phyloP scores from a whole-genome alignment of 176 grass and related monocot species.

The Carex kokanica region DNA sequence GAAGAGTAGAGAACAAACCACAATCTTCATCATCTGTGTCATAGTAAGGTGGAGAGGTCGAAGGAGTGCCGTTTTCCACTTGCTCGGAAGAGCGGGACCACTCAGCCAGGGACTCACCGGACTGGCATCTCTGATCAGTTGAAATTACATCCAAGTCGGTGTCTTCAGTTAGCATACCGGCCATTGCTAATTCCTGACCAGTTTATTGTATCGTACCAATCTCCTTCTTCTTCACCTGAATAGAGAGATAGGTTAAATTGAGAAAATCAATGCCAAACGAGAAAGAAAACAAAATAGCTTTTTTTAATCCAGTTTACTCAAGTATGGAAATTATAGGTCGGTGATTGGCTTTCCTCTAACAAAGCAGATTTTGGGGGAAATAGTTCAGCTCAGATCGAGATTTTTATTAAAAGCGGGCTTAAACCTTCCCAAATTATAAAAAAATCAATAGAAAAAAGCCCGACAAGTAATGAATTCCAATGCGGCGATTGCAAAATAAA shows the following conservation, averaged over 20 bases:
- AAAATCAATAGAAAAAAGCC: background rate
- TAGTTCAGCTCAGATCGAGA: background rate
- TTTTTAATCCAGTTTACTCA: background rate
- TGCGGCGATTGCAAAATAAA: background rate
- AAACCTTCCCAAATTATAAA: conserved; percentile 3
- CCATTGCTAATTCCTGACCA: conserved; percentile 32
- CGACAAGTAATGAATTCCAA: conserved; percentile 1
- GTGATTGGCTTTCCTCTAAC: background rate
- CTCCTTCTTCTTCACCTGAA: conserved; percentile 27
- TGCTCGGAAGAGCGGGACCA: conserved; percentile 75
- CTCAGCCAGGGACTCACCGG: conserved; percentile 62
- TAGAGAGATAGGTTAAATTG: conserved; percentile 14
- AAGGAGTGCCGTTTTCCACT: conserved; percentile 82
- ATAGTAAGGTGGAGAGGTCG: conserved; percentile 77
- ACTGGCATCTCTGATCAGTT: conserved; percentile 64
- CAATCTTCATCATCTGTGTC: conserved; percentile 83
- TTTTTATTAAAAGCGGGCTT: background rate
- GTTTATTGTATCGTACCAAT: background rate
- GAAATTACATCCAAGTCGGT: conserved; percentile 41
- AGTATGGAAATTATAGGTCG: background rate
- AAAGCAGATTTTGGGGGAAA: conserved; percentile 9
- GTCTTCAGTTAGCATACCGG: conserved; percentile 50
- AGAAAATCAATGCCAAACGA: background rate
- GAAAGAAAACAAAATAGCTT: background rate
- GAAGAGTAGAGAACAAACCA: conserved; percentile 45